Conservation (phyloP, 2,329 filamentous ascomycete species). For the Pseudocercospora pini-densiflorae region DNA sequence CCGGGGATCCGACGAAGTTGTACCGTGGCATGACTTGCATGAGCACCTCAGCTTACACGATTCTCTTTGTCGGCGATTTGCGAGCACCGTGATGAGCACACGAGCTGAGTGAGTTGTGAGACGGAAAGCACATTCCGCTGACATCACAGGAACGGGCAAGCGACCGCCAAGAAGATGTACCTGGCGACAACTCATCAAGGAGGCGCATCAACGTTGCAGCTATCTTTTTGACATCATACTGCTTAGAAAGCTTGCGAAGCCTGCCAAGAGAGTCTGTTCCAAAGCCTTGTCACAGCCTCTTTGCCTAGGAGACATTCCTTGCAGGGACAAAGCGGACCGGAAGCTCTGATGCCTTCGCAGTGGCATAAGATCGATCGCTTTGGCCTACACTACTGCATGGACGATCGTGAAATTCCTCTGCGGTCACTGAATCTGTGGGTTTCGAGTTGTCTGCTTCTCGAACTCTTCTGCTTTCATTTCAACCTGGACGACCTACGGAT, state of each 20-base stretch:
- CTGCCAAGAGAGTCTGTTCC: not conserved
- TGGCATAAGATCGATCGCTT: not conserved
- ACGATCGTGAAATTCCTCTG: too few relatives aligned
- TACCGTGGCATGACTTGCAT: not conserved
- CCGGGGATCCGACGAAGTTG: not conserved
- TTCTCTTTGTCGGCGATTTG: not conserved
- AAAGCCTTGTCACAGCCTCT: conserved; percentile 3
- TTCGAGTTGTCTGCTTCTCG: too few relatives aligned
- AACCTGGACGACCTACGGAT: too few relatives aligned
- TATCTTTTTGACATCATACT: not conserved
- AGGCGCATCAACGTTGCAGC: not conserved
- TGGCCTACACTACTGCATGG: not conserved
- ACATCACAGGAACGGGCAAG: not conserved
- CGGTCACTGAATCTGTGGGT: too few relatives aligned
- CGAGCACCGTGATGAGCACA: conserved; percentile 1
- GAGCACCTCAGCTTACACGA: not conserved
- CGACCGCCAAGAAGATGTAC: not conserved
- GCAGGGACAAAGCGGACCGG: not conserved
- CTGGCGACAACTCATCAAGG: not conserved
- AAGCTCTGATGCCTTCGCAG: not conserved
- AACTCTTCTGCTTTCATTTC: too few relatives aligned
- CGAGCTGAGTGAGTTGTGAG: not conserved
- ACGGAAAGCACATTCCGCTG: not conserved
- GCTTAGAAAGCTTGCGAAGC: not conserved
- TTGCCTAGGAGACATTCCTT: not conserved